Base-by-base conservation (phyloP, 192 early-diverging fungal species). In the Podila verticillata region DNA sequence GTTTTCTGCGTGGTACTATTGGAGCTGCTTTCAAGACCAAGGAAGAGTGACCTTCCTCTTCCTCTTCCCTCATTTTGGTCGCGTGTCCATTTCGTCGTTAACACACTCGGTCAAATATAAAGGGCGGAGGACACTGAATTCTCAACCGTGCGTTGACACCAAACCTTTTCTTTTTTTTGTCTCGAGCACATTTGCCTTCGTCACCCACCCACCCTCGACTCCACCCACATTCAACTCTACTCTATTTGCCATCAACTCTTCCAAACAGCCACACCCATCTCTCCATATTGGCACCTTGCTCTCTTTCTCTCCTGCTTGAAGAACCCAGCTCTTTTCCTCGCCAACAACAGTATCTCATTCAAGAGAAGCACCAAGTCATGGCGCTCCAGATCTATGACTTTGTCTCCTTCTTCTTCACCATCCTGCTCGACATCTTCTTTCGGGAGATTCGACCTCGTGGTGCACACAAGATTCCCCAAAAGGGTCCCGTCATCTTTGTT, bases 401-500 rank as follows among this genome's bases (percentile, higher is more conserved):
- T 57, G 83, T 88, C 39, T 75, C 85, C 9, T 84, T 75, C 75
- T 86, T 94, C 66, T 93, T 91, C 80, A 89, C 83, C 54, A 83
- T 87, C 13, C 82, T 92, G 8, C 80, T 94, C 7, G 87, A 89
- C 57, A 82, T 95, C 73, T 95, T 95, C 70, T 97, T 98, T 73
- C 86, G 96, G 32, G 97, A 98, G 83, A 91, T 98, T 54, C 88
- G 91, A 58, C 89, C 89, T 22, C 86, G 95, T 54, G 94, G 93
- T 57, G 82, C 91, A 60, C 93, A 96, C 74, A 87, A 90, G 70
- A 90, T 97, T 64, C 96, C 97, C 2, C 66, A 78, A 59, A 86
- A 88, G 6, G 97, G 96, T 0, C 97, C 97, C 5, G 89, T 97
- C 51, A 94, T 99, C 48, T 98, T 99, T 87, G 94, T 96, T 10